Evolutionary conservation across 108 stramenopile genomes (phyloP).

Genomic region (Cyclotella distinguenda): DNA sequence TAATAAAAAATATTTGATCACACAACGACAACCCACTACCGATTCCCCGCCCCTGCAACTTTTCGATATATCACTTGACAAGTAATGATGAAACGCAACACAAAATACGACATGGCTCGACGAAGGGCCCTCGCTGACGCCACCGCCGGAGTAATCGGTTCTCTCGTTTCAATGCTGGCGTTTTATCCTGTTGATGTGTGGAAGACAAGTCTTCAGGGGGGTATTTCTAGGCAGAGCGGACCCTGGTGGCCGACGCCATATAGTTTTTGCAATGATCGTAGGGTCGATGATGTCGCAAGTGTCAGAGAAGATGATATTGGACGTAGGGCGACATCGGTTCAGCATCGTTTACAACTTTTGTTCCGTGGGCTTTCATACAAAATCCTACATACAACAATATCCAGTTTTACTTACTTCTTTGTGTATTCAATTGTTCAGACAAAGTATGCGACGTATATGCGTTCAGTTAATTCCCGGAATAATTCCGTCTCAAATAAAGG

Average conservation of each 20-base stretch:
- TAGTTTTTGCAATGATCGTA: neutral
- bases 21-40: no score
- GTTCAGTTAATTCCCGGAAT: conserved; percentile 4
- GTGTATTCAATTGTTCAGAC: conserved; percentile 73
- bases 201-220: conserved; percentile 79
- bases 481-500: neutral
- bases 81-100: neutral
- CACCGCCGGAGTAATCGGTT: conserved; percentile 75
- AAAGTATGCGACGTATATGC: conserved; percentile 34
- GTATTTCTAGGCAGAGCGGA: neutral
- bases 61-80: no score
- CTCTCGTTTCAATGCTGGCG: conserved; percentile 75
- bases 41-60: no score
- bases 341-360: conserved; percentile 16
- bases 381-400: conserved; percentile 73
- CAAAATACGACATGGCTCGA: conserved; percentile 7
- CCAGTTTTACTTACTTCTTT: conserved; percentile 89
- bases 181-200: conserved; percentile 90
- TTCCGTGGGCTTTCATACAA: conserved; percentile 77
- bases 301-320: neutral
- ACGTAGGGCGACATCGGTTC: neutral
- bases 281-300: neutral
- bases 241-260: neutral
- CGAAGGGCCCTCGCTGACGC: conserved; percentile 80
- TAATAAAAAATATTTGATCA: no score